A percentile compares a stretch with the other conserved stretches of the same genome.
Evolutionary conservation across 768 basidiomycete species (phyloP).

Genomic region (Rhodotorula paludigena): DNA sequence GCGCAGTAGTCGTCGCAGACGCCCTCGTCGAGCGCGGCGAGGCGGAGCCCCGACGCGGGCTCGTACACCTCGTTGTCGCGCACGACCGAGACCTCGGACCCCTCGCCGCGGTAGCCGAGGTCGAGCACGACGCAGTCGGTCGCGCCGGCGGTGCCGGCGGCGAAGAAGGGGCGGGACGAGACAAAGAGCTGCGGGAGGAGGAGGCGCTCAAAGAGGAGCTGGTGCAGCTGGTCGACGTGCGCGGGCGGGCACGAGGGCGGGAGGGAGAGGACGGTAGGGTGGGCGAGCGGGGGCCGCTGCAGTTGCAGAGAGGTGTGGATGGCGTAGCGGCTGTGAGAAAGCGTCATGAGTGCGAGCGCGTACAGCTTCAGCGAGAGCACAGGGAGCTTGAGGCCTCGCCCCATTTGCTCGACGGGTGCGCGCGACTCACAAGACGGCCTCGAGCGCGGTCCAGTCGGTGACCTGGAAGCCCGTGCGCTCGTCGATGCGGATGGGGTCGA

Average conservation of each 20-base stretch:
- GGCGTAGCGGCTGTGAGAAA: slow-evolving; percentile 67
- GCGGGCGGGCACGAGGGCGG: slow-evolving; percentile 61
- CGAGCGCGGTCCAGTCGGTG: slow-evolving; percentile 74
- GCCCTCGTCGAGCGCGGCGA: slow-evolving; percentile 58
- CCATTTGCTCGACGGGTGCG: neutral
- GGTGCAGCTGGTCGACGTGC: slow-evolving; percentile 68
- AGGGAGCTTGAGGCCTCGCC: neutral
- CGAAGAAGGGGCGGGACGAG: slow-evolving; percentile 75
- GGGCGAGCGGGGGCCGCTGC: slow-evolving; percentile 79
- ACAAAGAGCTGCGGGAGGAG: slow-evolving; percentile 77
- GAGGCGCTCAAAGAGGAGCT: slow-evolving; percentile 86
- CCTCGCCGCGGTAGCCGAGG: slow-evolving; percentile 59
- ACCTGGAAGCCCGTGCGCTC: slow-evolving; percentile 46
- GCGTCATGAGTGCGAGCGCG: neutral
- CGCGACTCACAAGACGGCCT: slow-evolving; percentile 72
- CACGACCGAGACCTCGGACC: slow-evolving; percentile 71
- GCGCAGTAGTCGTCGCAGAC: slow-evolving; percentile 75
- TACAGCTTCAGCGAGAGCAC: neutral
- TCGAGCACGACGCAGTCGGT: slow-evolving; percentile 75
- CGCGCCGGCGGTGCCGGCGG: slow-evolving; percentile 70
- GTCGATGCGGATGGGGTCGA: slow-evolving; percentile 73
- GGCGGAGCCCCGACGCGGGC: slow-evolving; percentile 53
- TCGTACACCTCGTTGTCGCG: slow-evolving; percentile 66
- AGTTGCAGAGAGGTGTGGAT: slow-evolving; percentile 70
- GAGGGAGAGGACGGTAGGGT: slow-evolving; percentile 72